Base-by-base conservation (phyloP, 371 early-diverging fungal species). In the Rhizopus stolonifer region DNA sequence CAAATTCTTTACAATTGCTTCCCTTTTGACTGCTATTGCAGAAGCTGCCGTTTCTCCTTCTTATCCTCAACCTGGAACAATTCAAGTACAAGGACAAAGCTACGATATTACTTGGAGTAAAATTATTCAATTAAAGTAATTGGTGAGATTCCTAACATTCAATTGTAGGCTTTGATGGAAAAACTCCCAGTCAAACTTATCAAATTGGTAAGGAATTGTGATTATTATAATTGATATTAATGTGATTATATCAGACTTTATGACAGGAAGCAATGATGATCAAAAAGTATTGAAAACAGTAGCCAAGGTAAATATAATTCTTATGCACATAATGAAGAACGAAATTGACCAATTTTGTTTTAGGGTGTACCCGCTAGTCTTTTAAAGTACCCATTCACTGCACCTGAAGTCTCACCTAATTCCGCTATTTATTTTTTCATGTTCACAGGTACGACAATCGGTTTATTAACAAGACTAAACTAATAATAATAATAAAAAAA, bases 351-450 rank as follows among this genome's bases (percentile, higher is more conserved):
- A 32, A 24, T 42, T 33, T 43, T 32, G 29, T 54, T 36, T 21
- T 62, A 62, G 63, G 33, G 32, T 46, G 58, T 62, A 6, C n/a
- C 43, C 11, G 45, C 63, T 40, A 40, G 21, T 24, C 25, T 22
- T 15, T 43, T 62, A 36, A 62, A 62, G 36, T 62, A 62, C 25
- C 7, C 49, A n/a, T 62, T 45, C 19, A 29, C 32, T 18, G 63
- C 62, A 19, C 77, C 77, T 26, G 17, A 65, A 46, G 77, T 77
- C n/a, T 17, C 34, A 33, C 70, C 74, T 21, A 58, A 69, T 32
- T 48, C 77, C 10, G 67, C 74, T 2, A 64, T 77, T 34, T 77
- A 77, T 32, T 77, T 77, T 46, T 69, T 77, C 45, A 73, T 67
- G 70, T 77, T 77, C 52, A 73, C 77, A 57, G 58, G 63, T 58